Base-by-base conservation (phyloP, 805 yeast genomes). In the Candida michaelii region DNA sequence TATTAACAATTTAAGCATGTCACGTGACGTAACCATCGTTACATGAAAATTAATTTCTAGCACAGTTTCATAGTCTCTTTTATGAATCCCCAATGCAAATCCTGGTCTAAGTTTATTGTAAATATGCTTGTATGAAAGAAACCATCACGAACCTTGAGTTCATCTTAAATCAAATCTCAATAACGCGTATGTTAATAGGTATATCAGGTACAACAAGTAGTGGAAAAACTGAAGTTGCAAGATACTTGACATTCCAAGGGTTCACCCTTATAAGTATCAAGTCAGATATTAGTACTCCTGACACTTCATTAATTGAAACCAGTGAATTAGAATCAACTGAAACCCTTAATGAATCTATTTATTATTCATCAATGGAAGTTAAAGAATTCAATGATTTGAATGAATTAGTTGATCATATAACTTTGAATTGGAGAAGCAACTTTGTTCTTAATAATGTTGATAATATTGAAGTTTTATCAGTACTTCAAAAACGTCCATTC, bases 401-500 rank as follows among this genome's bases (percentile, higher is more conserved):
- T 1, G 76, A 68, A 2, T 65, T 87, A 25, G 55, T 84, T 2
- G 78, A 78, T 6, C 74, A 71, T 53, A 87, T 80, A 11, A 89
- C 96, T 0, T 56, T 61, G 29, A 68, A 80, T 43, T 90, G 95
- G 89, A 65, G 71, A 16, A 62, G 72, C 11, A 67, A 83, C 51
- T 81, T 67, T 53, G 95, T 87, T 2, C 55, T 85, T 3, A 60
- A 77, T 0, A 77, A 78, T 42, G 66, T 85, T 10, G 59, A 62
- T 2, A 67, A 67, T 16, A 48, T 73, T 11, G 62, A 59, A 4
- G 58, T 74, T 38, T 66, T 85, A 18, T 66, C 69, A 2, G 63
- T 60, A 17, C 60, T 85, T 4, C 67, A 74, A 25, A 80, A 82
- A 47, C 66, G 96, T 43, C 97, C 97, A 0, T 90, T 87, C 58